Percentiles rank a stretch among this genome's conserved stretches.
These are phyloP conservation scores for Plenodomus lindquistii DNA, from an alignment of 2,329 filamentous ascomycete species.

Conservation along the genomic window DNA sequence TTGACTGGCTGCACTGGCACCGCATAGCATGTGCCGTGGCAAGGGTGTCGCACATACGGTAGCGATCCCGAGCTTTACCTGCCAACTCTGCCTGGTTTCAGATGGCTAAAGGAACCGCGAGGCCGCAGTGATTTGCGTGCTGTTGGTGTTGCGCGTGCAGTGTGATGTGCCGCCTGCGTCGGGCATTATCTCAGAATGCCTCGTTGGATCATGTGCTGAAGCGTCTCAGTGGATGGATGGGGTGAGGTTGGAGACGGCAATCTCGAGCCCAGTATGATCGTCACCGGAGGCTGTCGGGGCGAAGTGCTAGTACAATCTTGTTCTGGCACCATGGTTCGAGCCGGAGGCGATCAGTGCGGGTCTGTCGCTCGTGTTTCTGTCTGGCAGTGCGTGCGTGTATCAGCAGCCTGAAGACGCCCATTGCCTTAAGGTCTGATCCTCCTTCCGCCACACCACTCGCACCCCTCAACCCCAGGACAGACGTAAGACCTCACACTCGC, in stretches of 20 bases:
- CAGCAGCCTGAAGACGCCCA: slow-evolving; percentile 12
- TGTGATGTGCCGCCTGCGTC: not conserved
- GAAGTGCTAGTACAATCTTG: slow-evolving; percentile 1
- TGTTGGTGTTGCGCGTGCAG: not conserved
- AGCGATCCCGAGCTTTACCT: slow-evolving; percentile 7
- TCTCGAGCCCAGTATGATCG: slow-evolving; percentile 3
- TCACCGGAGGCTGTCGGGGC: slow-evolving; percentile 7
- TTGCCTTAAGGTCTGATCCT: slow-evolving; percentile 17
- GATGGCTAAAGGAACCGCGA: not conserved
- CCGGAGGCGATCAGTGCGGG: slow-evolving; percentile 9
- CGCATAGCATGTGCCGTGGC: slow-evolving; percentile 7
- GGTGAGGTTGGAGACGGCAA: not conserved
- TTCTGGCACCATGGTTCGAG: slow-evolving; percentile 3
- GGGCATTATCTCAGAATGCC: not conserved
- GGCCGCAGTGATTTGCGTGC: not conserved
- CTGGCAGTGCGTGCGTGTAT: slow-evolving; percentile 16
- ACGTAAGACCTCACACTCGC: not conserved
- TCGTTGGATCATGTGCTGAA: not conserved
- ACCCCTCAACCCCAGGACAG: not conserved
- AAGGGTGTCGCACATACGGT: slow-evolving; percentile 1
- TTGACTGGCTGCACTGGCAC: not conserved
- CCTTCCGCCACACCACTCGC: not conserved
- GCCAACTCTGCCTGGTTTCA: slow-evolving; percentile 10
- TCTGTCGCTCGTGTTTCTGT: slow-evolving; percentile 16
- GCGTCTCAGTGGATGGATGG: not conserved